phyloP scores from a whole-genome alignment of 2,329 filamentous ascomycete genomes.

The Trichoderma cornu-damae region DNA sequence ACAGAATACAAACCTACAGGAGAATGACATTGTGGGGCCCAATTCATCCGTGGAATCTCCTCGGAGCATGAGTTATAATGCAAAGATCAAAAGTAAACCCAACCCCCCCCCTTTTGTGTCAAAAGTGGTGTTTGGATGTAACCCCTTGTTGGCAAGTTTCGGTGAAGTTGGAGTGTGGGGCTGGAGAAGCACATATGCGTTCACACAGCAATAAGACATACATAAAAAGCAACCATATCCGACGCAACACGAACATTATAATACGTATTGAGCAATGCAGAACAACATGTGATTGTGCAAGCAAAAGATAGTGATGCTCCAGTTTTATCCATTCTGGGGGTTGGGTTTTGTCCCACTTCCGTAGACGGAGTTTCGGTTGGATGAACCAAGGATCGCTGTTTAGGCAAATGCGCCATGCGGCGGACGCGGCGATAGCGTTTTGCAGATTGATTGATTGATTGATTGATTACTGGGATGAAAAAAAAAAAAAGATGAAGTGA shows the following conservation, averaged over 20 bases:
- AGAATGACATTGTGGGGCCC: not conserved
- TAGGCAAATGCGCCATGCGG: not conserved
- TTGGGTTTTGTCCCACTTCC: not conserved
- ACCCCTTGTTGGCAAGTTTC: not conserved
- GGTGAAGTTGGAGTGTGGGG: too few relatives aligned
- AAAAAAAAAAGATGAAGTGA: too few relatives aligned
- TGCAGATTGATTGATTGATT: too few relatives aligned
- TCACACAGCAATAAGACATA: too few relatives aligned
- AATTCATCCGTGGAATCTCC: conserved; percentile 2
- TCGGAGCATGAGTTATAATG: not conserved
- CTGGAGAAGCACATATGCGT: too few relatives aligned
- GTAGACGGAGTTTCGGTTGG: too few relatives aligned
- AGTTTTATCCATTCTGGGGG: not conserved
- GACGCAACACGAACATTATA: too few relatives aligned
- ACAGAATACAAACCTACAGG: not conserved
- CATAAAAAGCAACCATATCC: too few relatives aligned
- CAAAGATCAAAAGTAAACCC: not conserved
- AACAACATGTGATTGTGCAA: not conserved
- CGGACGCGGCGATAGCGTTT: not conserved
- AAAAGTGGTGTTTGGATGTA: not conserved
- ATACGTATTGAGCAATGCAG: not conserved
- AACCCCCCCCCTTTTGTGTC: not conserved
- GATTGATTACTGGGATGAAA: too few relatives aligned
- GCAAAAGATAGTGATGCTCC: not conserved
- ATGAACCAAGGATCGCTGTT: too few relatives aligned